Base-by-base conservation (phyloP, 2,329 filamentous ascomycete species). In the Ustulina deusta region DNA sequence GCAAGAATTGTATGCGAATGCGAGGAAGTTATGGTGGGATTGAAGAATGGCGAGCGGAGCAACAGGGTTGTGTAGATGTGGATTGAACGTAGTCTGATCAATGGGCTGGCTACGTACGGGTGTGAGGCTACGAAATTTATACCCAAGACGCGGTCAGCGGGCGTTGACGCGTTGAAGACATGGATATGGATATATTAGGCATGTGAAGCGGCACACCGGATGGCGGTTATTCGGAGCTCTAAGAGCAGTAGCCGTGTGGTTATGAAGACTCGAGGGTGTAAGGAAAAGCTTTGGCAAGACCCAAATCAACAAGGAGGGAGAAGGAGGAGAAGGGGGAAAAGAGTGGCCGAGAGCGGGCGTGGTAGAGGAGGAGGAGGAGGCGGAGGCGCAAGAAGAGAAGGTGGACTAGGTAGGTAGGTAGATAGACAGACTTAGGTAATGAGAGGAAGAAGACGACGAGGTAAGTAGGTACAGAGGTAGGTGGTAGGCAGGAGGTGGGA, bases 61-160 rank as follows among this genome's bases (percentile, higher is more conserved):
- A n/a, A 48, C 6, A 11, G 11, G 55, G 32, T 20, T 29, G 57
- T 36, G 32, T 22, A 13, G 38, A 27, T 34, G 25, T 49, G 46
- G 20, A 57, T 51, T 34, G 48, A 32, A 34, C 42, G n/a, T 29
- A 63, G 40, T 17, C 15, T 42, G n/a, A 25, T 57, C 52, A 51
- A 60, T 44, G 49, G 60, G 59, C 38, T 54, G 55, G 62, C 32
- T 58, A 71, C 68, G 58, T 66, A 71, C 69, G 29, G 54, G 46
- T 48, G 65, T 25, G 58, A 69, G 64, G 62, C 62, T 63, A 59
- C 40, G 49, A 64, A 65, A 56, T 58, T 67, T 67, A 68, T 58
- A 66, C 59, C 66, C 63, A 61, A 66, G 66, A 71, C 70, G 70
- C 70, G 70, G 69, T 69, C 65, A 61, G 63, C n/a, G 59, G 59